These are phyloP conservation scores for Penicillium parvum DNA, from an alignment of 495 filamentous ascomycete species.

Conservation along the genomic window DNA sequence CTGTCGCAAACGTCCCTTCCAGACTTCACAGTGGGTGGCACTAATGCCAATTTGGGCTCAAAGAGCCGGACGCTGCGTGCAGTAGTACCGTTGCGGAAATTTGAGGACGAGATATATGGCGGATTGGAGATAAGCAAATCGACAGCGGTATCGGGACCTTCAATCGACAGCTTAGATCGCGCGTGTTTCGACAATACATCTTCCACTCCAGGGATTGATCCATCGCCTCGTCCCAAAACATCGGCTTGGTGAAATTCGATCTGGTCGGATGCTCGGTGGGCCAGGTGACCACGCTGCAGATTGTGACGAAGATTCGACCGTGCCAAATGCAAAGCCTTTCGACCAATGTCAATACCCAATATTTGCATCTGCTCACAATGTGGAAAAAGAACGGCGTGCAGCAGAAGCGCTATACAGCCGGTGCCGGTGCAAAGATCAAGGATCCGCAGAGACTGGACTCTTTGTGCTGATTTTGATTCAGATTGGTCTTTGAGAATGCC, in stretches of 20 bases:
- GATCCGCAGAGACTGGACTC: conserved; percentile 45
- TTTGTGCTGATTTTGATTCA: background rate
- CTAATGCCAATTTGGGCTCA: conserved; percentile 76
- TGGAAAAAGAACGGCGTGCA: conserved; percentile 52
- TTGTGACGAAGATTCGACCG: conserved; percentile 56
- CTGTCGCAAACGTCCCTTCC: background rate
- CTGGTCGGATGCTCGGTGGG: conserved; percentile 24
- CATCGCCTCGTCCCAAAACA: conserved; percentile 41
- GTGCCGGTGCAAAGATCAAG: conserved; percentile 88
- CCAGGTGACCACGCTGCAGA: conserved; percentile 22
- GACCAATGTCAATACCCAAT: conserved; percentile 38
- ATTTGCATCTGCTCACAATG: conserved; percentile 28
- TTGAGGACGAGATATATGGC: conserved; percentile 71
- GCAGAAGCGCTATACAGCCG: conserved; percentile 80
- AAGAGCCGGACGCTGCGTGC: conserved; percentile 69
- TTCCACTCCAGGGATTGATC: conserved; percentile 7
- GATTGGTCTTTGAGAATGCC: background rate
- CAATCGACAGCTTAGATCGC: background rate
- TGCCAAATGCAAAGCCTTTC: conserved; percentile 57
- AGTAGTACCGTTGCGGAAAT: conserved; percentile 55
- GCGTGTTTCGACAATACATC: conserved; percentile 6
- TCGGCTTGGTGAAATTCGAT: conserved; percentile 52
- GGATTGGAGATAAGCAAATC: conserved; percentile 87
- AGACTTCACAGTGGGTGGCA: conserved; percentile 47
- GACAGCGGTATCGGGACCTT: conserved; percentile 18